These are phyloP conservation scores for Coccinonectria pachysandricola DNA, from an alignment of 2,329 filamentous ascomycete species.

Conservation along the genomic window DNA sequence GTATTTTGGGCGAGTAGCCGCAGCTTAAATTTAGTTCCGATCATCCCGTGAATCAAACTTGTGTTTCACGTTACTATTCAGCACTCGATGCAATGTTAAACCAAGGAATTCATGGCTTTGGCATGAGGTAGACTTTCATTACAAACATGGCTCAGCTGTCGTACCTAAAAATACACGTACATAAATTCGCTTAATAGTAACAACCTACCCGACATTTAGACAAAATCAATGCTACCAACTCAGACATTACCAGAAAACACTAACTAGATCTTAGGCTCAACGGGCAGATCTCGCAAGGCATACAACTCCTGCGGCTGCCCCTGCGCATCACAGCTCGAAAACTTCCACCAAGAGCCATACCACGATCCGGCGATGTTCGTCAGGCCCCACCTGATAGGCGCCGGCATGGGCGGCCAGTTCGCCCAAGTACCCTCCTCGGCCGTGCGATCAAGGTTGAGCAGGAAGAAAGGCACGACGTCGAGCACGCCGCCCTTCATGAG, in stretches of 20 bases:
- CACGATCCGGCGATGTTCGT: conserved; percentile 47
- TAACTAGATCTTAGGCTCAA: not conserved
- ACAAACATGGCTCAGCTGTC: too few species aligned
- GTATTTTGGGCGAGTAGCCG: too few species aligned
- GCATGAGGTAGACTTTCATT: too few species aligned
- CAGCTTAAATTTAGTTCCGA: too few species aligned
- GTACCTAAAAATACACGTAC: too few species aligned
- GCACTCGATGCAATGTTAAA: too few species aligned
- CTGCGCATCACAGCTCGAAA: conserved; percentile 47
- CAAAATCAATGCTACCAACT: not conserved
- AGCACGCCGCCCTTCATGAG: conserved; percentile 49
- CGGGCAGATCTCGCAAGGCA: conserved; percentile 27
- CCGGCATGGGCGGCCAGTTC: conserved; percentile 55
- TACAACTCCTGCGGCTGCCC: conserved; percentile 45
- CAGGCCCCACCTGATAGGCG: conserved; percentile 47
- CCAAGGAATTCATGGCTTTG: too few species aligned
- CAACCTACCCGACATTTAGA: too few species aligned
- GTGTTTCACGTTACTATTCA: too few species aligned
- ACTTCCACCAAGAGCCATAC: conserved; percentile 52
- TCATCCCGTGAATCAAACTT: too few species aligned
- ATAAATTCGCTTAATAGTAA: too few species aligned
- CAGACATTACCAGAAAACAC: not conserved
- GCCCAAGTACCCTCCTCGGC: conserved; percentile 50
- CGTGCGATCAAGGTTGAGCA: conserved; percentile 51
- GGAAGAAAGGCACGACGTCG: conserved; percentile 54